Base-by-base conservation (phyloP, 2,329 filamentous ascomycete genomes). In the Penicillium brasilianum region DNA sequence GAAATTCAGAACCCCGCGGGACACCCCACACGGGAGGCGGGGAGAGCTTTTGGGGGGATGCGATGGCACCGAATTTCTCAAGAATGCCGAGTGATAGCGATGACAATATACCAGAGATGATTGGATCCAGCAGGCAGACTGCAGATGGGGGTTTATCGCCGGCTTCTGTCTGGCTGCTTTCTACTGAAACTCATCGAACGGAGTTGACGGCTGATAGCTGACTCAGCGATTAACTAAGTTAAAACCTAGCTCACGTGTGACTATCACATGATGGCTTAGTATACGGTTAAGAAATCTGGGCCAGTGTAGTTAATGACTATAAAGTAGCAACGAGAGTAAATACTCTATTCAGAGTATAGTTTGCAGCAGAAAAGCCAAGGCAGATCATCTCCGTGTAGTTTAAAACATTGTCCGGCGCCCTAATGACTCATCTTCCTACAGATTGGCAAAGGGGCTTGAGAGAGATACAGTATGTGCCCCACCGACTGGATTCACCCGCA, bases 21-120 rank as follows among this genome's bases (percentile, higher is more conserved):
- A 65, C 28, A 61, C 68, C 67, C 67, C 67, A 65, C 67, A 60
- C 49, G 57, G 58, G 53, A 66, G 58, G 62, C 60, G 64, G 61
- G 61, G 61, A 49, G 55, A 43, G 34, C 22, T 32, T 39, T 41
- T 44, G 36, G 11, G 48, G 32, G 34, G 22, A n/a, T 52, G 50
- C 13, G 32, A 59, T 36, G 30, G 52, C 43, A 43, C 18, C 28
- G 11, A 18, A 14, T 20, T 28, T 20, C 50, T 36, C 34, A 20
- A 53, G 18, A 30, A 22, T 34, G 43, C 37, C 44, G 18, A 2
- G 34, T 16, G 28, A 34, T 50, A 34, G 48, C 30, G 37, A 61
- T 63, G 28, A 22, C 30, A 41, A 65, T 55, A 18, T 13, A 22
- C 16, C 22, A 9, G 22, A 52, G 57, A 55, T 68, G 60, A 69